Percentiles rank a stretch among this genome's conserved stretches.
These are phyloP conservation scores for Aristolochia californica DNA, from an alignment of 164 flowering plant genomes.

Conservation along the genomic window DNA sequence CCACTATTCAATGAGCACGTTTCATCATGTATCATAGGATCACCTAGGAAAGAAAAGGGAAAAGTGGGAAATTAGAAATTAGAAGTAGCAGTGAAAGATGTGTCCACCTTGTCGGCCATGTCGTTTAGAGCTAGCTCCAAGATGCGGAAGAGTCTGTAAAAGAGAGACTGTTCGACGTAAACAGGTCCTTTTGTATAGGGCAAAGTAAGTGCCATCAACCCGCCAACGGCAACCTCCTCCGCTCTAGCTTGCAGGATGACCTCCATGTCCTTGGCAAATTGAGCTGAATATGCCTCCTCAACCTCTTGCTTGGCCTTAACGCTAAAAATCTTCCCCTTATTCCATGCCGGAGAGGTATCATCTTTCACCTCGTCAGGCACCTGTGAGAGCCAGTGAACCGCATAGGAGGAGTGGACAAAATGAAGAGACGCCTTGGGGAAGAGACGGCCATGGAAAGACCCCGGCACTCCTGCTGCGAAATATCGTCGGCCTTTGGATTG, in stretches of 20 bases:
- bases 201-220: constrained; percentile 13
- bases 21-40: too few species aligned
- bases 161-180: too few species aligned
- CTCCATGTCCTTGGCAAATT: constrained; percentile 13
- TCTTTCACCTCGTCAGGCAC: constrained; percentile 15
- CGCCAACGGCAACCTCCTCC: constrained; percentile 18
- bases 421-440: constrained; percentile 15
- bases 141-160: too few species aligned
- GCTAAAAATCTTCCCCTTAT: constrained; percentile 20
- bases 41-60: too few species aligned
- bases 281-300: constrained; percentile 10
- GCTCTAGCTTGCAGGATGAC: constrained; percentile 11
- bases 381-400: constrained; percentile 16
- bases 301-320: constrained; percentile 11
- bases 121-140: neutral
- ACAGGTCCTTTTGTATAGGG: too few species aligned
- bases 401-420: constrained; percentile 12
- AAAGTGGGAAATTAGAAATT: too few species aligned
- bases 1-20: neutral
- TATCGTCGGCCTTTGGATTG: constrained; percentile 10
- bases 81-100: neutral
- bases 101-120: neutral
- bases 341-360: constrained; percentile 17
- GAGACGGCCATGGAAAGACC: constrained; percentile 22
- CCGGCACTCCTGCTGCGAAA: constrained; percentile 20